A percentile compares a stretch with the other conserved stretches of the same genome.
These are phyloP conservation scores for Calonectria henricotiae DNA, from an alignment of 2,329 filamentous ascomycete genomes.

Conservation along the genomic window DNA sequence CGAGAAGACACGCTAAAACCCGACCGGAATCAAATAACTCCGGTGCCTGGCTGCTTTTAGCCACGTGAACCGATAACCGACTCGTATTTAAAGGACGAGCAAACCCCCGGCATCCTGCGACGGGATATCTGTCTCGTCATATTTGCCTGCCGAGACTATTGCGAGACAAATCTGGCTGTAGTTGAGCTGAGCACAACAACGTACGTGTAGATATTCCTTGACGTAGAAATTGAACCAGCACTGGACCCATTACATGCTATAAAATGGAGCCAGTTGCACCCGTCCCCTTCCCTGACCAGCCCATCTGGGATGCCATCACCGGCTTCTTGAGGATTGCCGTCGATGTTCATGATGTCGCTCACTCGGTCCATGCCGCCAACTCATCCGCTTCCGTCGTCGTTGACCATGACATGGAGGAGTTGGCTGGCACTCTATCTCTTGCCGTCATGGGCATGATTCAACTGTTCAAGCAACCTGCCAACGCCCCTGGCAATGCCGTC, in stretches of 20 bases:
- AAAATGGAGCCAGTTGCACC: constrained; percentile 53
- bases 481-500: not conserved
- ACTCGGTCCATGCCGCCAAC: constrained; percentile 30
- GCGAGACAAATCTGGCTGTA: constrained; percentile 1
- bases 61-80: constrained; percentile 23
- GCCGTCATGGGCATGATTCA: constrained; percentile 32
- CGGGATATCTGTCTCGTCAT: not conserved
- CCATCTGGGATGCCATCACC: constrained; percentile 35
- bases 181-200: not conserved
- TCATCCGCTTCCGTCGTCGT: not conserved
- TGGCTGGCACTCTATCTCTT: constrained; percentile 26
- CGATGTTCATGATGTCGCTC: constrained; percentile 35
- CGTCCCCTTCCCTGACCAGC: constrained; percentile 11
- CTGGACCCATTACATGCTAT: constrained; percentile 54
- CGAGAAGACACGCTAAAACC: not conserved
- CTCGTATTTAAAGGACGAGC: constrained; percentile 22
- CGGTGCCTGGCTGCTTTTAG: not conserved
- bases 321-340: constrained; percentile 44
- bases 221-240: constrained; percentile 38
- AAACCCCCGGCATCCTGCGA: constrained; percentile 6
- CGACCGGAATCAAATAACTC: constrained; percentile 13
- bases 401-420: constrained; percentile 30
- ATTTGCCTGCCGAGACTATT: constrained; percentile 8
- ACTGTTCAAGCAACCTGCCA: constrained; percentile 21
- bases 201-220: not conserved